Percentiles rank a stretch among this genome's conserved stretches.
Conservation (phyloP, 805 yeast species). For the Zygosaccharomyces kombuchaensis region DNA sequence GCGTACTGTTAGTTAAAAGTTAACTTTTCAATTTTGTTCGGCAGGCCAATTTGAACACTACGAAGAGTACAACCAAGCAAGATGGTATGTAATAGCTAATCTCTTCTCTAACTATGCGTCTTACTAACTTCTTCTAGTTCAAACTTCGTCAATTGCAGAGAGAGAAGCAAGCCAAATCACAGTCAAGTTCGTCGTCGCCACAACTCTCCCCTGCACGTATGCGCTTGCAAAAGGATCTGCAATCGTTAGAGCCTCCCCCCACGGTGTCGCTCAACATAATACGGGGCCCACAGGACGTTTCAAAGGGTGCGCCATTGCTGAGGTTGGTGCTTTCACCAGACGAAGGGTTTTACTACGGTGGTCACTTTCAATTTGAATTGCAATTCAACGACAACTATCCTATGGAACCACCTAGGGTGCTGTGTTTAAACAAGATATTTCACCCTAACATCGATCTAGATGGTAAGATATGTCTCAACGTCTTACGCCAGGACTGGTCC, state of each 20-base stretch:
- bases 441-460: conserved; percentile 91
- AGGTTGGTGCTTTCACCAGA: conserved; percentile 25
- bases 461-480: conserved; percentile 89
- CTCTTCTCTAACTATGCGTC: not conserved
- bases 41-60: not conserved
- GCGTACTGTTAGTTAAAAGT: not conserved
- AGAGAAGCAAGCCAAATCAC: conserved; percentile 16
- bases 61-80: conserved; percentile 1
- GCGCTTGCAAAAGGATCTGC: conserved; percentile 27
- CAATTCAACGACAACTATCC: conserved; percentile 72
- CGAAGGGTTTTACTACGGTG: conserved; percentile 30
- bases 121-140: conserved; percentile 13
- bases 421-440: conserved; percentile 65
- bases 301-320: conserved; percentile 14
- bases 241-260: conserved; percentile 26
- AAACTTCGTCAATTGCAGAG: conserved; percentile 28
- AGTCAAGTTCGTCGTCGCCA: not conserved
- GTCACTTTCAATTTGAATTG: conserved; percentile 54
- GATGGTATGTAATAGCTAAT: not conserved
- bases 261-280: conserved; percentile 14
- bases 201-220: conserved; percentile 6
- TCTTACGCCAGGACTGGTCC: conserved; percentile 92
- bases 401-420: conserved; percentile 86
- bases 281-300: conserved; percentile 7
- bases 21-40: not conserved